These are phyloP conservation scores for Apocynum venetum DNA, from an alignment of 257 asterid genomes.

Conservation along the genomic window DNA sequence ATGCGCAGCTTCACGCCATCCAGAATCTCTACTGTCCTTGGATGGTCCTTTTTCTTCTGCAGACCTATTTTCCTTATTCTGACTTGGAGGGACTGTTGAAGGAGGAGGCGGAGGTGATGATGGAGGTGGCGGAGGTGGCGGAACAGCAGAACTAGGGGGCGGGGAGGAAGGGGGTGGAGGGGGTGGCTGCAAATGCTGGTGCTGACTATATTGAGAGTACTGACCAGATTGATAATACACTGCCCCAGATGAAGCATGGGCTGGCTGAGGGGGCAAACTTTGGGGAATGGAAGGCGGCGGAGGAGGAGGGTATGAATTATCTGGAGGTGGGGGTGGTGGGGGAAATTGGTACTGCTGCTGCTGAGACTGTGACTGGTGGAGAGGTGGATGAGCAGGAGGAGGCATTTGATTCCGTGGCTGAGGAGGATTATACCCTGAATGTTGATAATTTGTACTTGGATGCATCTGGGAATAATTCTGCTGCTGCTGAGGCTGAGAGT, in stretches of 20 bases:
- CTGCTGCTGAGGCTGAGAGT: conserved; percentile 17
- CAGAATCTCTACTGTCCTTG: conserved; percentile 26
- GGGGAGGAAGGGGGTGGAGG: conserved; percentile 56
- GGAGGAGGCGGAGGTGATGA: conserved; percentile 62
- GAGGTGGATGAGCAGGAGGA: conserved; percentile 51
- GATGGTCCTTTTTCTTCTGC: conserved; percentile 27
- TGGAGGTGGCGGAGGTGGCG: conserved; percentile 64
- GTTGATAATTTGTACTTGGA: conserved; percentile 37
- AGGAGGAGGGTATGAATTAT: conserved; percentile 63
- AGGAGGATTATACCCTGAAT: conserved; percentile 36
- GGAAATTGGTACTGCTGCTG: conserved; percentile 50
- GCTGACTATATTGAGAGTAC: conserved; percentile 37
- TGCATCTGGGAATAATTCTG: conserved; percentile 45
- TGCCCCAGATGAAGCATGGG: conserved; percentile 25
- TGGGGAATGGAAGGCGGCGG: conserved; percentile 39
- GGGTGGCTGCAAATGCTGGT: conserved; percentile 41
- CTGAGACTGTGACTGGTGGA: conserved; percentile 40
- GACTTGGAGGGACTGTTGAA: conserved; percentile 37
- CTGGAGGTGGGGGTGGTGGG: conserved; percentile 80
- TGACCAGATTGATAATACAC: conserved; percentile 38
- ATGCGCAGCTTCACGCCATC: conserved; percentile 34
- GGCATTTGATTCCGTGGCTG: conserved; percentile 36
- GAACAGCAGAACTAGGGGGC: conserved; percentile 35
- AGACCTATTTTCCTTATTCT: conserved; percentile 44
- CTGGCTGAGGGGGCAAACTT: conserved; percentile 32